Base-by-base conservation (phyloP, 805 yeast species). In the Candida nanaspora region DNA sequence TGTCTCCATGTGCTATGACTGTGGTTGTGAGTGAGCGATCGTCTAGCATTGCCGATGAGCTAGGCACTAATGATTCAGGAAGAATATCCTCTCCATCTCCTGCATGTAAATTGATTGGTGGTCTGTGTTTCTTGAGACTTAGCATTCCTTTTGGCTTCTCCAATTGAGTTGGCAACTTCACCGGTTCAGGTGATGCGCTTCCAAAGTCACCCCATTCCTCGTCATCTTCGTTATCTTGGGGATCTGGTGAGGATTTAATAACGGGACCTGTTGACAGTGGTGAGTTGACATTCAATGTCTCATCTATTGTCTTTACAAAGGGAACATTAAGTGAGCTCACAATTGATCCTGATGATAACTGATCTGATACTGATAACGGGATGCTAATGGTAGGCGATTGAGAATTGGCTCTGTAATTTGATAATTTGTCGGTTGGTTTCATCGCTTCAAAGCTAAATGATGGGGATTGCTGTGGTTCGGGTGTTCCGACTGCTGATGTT, bases 401-500 rank as follows among this genome's bases (percentile, higher is more conserved):
- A 22, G 16, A 7, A 3, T 4, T 20, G 4, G 14, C 15, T 33
- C 27, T 20, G 8, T 21, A 11, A 22, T 33, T 33, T 13, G 15
- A 3, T 6, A 33, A 14, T 21, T 20, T 14, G 13, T 33, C 35
- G 6, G 35, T 33, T 14, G 35, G 35, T 18, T 31, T 31, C 5
- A 16, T 4, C 6, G 11, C 9, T 8, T 16, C 5, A 6, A 20
- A 10, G n/a, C n/a, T n/a, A n/a, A n/a, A n/a, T n/a, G n/a, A n/a
- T n/a, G n/a, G n/a, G n/a, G n/a, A n/a, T n/a, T 4, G 22, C 23
- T 26, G 27, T 23, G 27, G 11, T 23, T 11, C n/a, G n/a, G 38
- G 25, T 23, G 38, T 25, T 20, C 10, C 35, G 9, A 37, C 33
- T 8, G 46, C 42, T 4, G 48, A 26, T 15, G 43, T 26, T 25